Percentiles rank a stretch among this genome's conserved stretches.
Evolutionary conservation across 2,329 filamentous ascomycete species (phyloP).

Genomic region (Diplodia scrobiculata): DNA sequence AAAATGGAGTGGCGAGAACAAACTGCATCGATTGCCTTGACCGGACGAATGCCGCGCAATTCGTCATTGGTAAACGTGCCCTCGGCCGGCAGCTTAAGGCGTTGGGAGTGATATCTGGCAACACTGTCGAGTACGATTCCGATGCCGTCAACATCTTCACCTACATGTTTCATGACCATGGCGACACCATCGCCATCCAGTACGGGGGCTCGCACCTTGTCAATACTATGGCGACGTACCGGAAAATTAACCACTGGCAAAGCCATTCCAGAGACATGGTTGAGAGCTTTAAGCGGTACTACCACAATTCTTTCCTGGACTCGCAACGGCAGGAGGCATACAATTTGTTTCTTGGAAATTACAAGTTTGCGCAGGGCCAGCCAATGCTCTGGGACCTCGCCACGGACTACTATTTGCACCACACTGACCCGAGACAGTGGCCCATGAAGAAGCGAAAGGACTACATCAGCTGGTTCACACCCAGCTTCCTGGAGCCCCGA

Average conservation of each 20-base stretch:
- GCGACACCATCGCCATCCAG: conserved; percentile 95
- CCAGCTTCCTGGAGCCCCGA: conserved; percentile 67
- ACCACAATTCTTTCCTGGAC: conserved; percentile 97
- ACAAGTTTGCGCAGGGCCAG: conserved; percentile 81
- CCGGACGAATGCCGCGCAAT: conserved; percentile 95
- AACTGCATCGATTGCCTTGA: conserved; percentile 99
- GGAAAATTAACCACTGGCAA: conserved; percentile 98
- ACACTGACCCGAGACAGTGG: conserved; percentile 77
- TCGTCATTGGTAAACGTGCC: conserved; percentile 93
- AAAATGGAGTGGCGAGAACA: conserved; percentile 90
- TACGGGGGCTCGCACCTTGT: conserved; percentile 97
- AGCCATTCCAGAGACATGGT: conserved; percentile 98
- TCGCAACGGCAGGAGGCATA: conserved; percentile 98
- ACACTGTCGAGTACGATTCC: conserved; percentile 85
- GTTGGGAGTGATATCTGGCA: conserved; percentile 78
- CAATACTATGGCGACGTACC: conserved; percentile 98
- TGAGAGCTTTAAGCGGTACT: conserved; percentile 97
- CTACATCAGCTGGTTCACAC: conserved; percentile 90
- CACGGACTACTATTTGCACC: conserved; percentile 95
- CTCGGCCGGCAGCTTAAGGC: conserved; percentile 90
- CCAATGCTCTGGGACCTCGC: conserved; percentile 96
- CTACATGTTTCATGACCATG: conserved; percentile 97
- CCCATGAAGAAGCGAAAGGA: conserved; percentile 63
- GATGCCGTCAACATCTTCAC: conserved; percentile 96
- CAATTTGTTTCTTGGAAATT: conserved; percentile 95